Base-by-base conservation (phyloP, 139 green algal genomes). In the Monoraphidium neglectum region DNA sequence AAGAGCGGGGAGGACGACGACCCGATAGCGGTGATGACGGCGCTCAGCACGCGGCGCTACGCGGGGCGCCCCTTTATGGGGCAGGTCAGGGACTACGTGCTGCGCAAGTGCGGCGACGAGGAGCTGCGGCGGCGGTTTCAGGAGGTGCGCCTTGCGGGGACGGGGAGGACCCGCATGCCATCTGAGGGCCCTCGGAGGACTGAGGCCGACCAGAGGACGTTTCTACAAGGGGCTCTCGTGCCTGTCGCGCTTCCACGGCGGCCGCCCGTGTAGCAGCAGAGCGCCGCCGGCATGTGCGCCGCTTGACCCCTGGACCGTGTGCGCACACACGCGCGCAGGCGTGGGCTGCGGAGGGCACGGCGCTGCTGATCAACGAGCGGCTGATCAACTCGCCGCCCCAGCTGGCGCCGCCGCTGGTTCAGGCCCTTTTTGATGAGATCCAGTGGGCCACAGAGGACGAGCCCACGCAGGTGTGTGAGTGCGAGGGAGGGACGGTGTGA, bases 361-460 rank as follows among this genome's bases (percentile, higher is more conserved):
- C 81, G 2, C 78, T 98, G 37, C 26, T 98, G 1, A 28, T 98
- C 10, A 95, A 87, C 65, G 95, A 98, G 82, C 87, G 95, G 0
- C 74, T 98, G 30, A 82, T 98, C 68, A 98, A 98, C 83, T 84
- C 82, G 53, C 95, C 95, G 10, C 92, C 90, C 0, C 84, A 95
- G 79, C 68, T 97, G 28, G 86, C 87, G 6, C 88, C 93, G 21
- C 95, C 93, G 1, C 82, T 98, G 36, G 71, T 95, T 66, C 85
- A 97, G 77, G 86, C 86, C 8, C 77, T 98, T 8, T 92, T 95
- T 71, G 84, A 97, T 16, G 94, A 96, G 68, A 80, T 96, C 2
- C 5, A 63, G 12, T 89, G 87, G 80, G 86, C 80, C 2, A 74
- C 57, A 32, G 80, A 82, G 13, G 70, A 79, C 38, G 67, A 76